A percentile compares a stretch with the other conserved stretches of the same genome.
Evolutionary conservation across 345 rosid genomes (phyloP).

Genomic region (Rhodamnia rubescens): DNA sequence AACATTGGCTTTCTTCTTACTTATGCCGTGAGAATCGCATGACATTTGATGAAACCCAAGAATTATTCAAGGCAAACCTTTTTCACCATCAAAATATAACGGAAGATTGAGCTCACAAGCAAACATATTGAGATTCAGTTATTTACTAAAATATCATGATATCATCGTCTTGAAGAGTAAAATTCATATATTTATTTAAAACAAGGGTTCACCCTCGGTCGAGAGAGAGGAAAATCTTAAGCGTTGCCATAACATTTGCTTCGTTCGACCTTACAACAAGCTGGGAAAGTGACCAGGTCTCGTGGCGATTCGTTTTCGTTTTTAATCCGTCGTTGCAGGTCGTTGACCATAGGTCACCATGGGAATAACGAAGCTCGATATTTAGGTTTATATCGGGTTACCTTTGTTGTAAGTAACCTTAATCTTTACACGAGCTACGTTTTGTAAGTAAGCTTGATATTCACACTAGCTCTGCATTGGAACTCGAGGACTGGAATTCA

Average conservation of each 20-base stretch:
- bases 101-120: neutral
- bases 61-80: neutral
- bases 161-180: neutral
- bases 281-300: accelerated
- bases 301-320: neutral
- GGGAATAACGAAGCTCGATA: neutral
- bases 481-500: neutral
- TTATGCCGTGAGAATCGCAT: neutral
- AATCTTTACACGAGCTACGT: neutral
- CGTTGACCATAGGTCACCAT: neutral
- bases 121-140: accelerated
- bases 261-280: accelerated
- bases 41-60: neutral
- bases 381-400: neutral
- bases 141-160: neutral
- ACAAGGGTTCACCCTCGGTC: accelerated
- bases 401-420: neutral
- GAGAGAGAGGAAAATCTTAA: neutral
- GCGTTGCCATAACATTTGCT: accelerated
- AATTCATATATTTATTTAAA: neutral
- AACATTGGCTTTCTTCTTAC: neutral
- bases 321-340: accelerated
- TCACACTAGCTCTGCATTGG: neutral
- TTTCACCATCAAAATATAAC: neutral
- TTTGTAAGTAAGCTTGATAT: neutral